Evolutionary conservation across 768 basidiomycete genomes (phyloP), one percentile per base, ranked within the genome.

Genomic region (Tylopilus balloui): DNA sequence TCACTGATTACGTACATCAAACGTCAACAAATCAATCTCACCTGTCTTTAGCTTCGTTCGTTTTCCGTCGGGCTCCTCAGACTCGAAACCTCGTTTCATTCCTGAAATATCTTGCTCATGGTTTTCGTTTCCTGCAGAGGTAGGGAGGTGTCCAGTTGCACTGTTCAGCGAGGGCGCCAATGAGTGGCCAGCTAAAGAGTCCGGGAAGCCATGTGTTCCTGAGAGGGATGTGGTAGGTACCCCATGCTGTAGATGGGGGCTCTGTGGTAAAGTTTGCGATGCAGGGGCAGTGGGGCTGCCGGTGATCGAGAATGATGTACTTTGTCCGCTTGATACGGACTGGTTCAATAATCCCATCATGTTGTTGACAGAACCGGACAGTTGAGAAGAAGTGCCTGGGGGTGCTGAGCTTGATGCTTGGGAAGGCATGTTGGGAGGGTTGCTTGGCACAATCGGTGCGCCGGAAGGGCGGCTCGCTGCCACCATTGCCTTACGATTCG

Each of bases 41-140:
- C 88, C 86, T 58, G 77, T 87, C 70, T 82, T 89, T 66, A 83
- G 78, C 57, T 85, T 78, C 42, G 69, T 80, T 57, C 88, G 78
- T 65, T 92, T 92, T 40, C 69, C 74, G 40, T 87, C 84, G 24
- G 68, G 68, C 50, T 86, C 85, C 45, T 81, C 83, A 15, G 74
- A 73, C 41, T 83, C 81, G 54, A 84, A 69, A 65, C 88, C 89
- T 53, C 88, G 76, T 64, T 91, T 92, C 54, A 81, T 73, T 15
- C 76, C 78, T 48, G 83, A 80, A n/a, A 65, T 55, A 47, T 88
- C 86, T 51, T 74, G 73, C 45, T 88, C 86, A 43, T 80, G 65
- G 20, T 60, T 62, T 4, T 65, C 69, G 21, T 43, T 56, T n/a
- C 20, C 24, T 23, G 36, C 24, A 37, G 59, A 51, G 17, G 31